Evolutionary conservation across 805 yeast genomes (phyloP).

Genomic region (Ascoidea asiatica): DNA sequence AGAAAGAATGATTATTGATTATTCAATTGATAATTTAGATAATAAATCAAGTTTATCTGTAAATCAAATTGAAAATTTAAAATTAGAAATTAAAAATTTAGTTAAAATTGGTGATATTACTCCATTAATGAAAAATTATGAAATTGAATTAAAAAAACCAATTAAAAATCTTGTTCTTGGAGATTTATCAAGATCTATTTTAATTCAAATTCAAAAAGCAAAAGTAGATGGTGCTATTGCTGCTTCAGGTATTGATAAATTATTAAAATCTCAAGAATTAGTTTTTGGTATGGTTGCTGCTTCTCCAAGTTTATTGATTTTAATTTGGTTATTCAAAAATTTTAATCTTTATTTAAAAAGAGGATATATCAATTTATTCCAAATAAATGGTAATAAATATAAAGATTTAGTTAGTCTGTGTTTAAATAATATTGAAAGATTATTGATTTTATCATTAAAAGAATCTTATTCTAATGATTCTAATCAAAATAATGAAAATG

Average conservation of each 20-base stretch:
- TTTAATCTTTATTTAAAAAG: conserved; percentile 18
- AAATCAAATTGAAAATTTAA: conserved; percentile 7
- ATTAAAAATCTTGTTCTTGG: conserved; percentile 52
- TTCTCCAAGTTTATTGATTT: conserved; percentile 57
- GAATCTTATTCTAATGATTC: conserved; percentile 1
- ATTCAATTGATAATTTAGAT: conserved; percentile 25
- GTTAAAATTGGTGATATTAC: conserved; percentile 89
- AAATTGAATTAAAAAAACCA: conserved; percentile 59
- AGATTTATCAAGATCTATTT: conserved; percentile 55
- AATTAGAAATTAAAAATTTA: conserved; percentile 28
- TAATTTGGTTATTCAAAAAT: conserved; percentile 29
- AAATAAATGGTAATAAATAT: conserved; percentile 16
- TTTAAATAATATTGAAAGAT: conserved; percentile 46
- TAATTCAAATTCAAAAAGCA: conserved; percentile 91
- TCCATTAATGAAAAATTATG: conserved; percentile 69
- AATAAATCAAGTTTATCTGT: conserved; percentile 5
- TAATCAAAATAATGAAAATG: conserved; percentile 12
- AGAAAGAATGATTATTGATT: conserved; percentile 79
- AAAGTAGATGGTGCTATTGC: conserved; percentile 93
- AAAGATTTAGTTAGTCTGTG: conserved; percentile 24
- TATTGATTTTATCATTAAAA: conserved; percentile 22
- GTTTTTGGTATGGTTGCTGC: conserved; percentile 90
- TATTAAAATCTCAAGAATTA: conserved; percentile 80
- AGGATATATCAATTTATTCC: conserved; percentile 22
- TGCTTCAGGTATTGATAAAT: conserved; percentile 77